phyloP scores from a whole-genome alignment of 768 basidiomycete genomes.

The Lactarius hengduanensis region DNA sequence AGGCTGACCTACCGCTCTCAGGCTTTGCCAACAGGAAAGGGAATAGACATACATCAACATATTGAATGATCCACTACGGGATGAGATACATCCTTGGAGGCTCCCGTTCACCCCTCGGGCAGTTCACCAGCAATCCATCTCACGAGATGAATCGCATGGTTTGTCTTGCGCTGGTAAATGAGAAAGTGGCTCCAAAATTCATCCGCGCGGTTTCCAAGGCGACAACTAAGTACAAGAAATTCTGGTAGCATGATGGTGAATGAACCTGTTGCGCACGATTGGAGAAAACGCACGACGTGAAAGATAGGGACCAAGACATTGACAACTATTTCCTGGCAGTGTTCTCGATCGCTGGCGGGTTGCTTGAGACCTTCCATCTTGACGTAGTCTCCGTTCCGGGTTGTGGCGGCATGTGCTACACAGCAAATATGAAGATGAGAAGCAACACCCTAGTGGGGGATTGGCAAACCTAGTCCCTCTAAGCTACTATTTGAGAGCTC shows the following conservation, averaged over 20 bases:
- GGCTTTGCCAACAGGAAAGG: too few relatives aligned
- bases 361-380: slow-evolving; percentile 62
- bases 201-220: slow-evolving; percentile 21
- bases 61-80: too few relatives aligned
- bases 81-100: too few relatives aligned
- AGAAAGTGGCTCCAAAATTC: slow-evolving; percentile 27
- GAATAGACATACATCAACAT: too few relatives aligned
- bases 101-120: slow-evolving; percentile 26
- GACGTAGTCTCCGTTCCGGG: slow-evolving; percentile 55
- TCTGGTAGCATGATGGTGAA: not conserved
- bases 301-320: slow-evolving; percentile 55
- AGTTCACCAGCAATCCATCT: slow-evolving; percentile 21
- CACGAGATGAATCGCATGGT: slow-evolving; percentile 14
- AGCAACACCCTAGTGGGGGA: not conserved
- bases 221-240: slow-evolving; percentile 15
- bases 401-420: slow-evolving; percentile 57
- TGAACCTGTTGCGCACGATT: not conserved
- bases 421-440: not conserved
- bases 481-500: slow-evolving; percentile 24
- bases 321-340: slow-evolving; percentile 75
- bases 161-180: slow-evolving; percentile 14
- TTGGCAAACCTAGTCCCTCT: slow-evolving; percentile 24
- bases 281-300: slow-evolving; percentile 44
- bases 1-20: too few relatives aligned
- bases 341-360: slow-evolving; percentile 49